These are phyloP conservation scores for Lachancea meyersii DNA, from an alignment of 805 yeast species.

Conservation along the genomic window DNA sequence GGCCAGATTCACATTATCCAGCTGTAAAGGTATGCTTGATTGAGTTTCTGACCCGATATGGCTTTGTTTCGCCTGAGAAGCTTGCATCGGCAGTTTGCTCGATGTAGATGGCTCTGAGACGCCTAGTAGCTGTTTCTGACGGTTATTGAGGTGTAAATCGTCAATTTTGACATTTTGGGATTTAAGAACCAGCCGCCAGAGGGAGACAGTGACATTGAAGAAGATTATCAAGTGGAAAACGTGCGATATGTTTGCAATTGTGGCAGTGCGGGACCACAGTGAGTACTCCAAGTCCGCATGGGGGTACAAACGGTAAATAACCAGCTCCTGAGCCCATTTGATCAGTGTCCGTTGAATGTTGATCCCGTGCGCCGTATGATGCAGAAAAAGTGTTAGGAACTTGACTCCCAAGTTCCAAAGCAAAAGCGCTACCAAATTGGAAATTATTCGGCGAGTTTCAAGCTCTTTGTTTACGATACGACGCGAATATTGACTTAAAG, in stretches of 20 bases:
- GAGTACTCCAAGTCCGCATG: constrained; percentile 6
- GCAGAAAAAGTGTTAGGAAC: constrained; percentile 16
- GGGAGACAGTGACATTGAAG: constrained; percentile 29
- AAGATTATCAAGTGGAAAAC: constrained; percentile 25
- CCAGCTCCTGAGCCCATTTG: constrained; percentile 1
- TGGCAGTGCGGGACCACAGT: constrained; percentile 6
- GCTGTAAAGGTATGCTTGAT: background rate
- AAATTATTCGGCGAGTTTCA: constrained; percentile 32
- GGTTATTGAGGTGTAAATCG: constrained; percentile 30
- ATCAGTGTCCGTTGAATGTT: constrained; percentile 11
- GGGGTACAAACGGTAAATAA: constrained; percentile 9
- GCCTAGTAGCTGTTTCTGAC: constrained; percentile 34
- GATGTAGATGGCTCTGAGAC: constrained; percentile 13
- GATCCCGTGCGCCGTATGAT: constrained; percentile 15
- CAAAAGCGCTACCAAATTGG: constrained; percentile 31
- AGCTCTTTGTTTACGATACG: constrained; percentile 39
- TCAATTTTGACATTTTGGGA: constrained; percentile 27
- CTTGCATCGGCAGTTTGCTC: background rate
- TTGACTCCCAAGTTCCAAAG: constrained; percentile 26
- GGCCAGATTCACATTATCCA: background rate
- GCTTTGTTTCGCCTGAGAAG: background rate
- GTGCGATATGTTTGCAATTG: constrained; percentile 20
- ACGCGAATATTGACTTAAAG: constrained; percentile 25
- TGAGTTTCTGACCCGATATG: background rate
- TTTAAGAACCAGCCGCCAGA: constrained; percentile 29